Percentiles rank a stretch among this genome's conserved stretches.
Evolutionary conservation across 1,284 basidiomycete species (phyloP).

Genomic region (Chondrostereum purpureum): DNA sequence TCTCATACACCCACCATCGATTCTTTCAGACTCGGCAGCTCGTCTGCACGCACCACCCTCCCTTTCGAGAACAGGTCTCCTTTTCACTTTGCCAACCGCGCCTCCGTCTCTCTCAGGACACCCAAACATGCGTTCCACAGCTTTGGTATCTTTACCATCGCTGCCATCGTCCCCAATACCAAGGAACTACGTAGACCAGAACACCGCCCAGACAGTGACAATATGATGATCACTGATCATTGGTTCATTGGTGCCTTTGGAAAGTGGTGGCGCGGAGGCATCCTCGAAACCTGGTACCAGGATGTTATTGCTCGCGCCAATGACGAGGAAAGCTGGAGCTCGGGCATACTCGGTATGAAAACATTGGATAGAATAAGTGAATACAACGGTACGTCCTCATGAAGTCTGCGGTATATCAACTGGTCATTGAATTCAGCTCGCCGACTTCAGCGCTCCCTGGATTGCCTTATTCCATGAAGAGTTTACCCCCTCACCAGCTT

Average conservation of each 20-base stretch:
- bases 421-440: background rate
- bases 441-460: conserved; percentile 24
- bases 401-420: too few relatives aligned
- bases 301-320: conserved; percentile 57
- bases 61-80: conserved; percentile 41
- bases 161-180: conserved; percentile 57
- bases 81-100: conserved; percentile 87
- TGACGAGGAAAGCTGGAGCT: conserved; percentile 68
- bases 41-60: conserved; percentile 22
- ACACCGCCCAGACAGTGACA: conserved; percentile 26
- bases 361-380: conserved; percentile 58
- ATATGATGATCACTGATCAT: conserved; percentile 56
- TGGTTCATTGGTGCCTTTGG: conserved; percentile 89
- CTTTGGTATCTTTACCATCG: conserved; percentile 82
- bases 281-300: conserved; percentile 65
- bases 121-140: conserved; percentile 86
- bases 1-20: conserved; percentile 29
- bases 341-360: conserved; percentile 66
- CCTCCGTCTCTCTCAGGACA: conserved; percentile 87
- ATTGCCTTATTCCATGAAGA: conserved; percentile 45
- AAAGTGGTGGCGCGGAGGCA: conserved; percentile 78
- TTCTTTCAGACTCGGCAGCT: conserved; percentile 26
- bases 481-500: conserved; percentile 31
- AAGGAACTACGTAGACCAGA: conserved; percentile 25
- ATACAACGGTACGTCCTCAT: conserved; percentile 44